Percentiles rank a stretch among this genome's conserved stretches.
Conservation (phyloP, 2,329 filamentous ascomycete genomes). For the Ophiostoma ips region DNA sequence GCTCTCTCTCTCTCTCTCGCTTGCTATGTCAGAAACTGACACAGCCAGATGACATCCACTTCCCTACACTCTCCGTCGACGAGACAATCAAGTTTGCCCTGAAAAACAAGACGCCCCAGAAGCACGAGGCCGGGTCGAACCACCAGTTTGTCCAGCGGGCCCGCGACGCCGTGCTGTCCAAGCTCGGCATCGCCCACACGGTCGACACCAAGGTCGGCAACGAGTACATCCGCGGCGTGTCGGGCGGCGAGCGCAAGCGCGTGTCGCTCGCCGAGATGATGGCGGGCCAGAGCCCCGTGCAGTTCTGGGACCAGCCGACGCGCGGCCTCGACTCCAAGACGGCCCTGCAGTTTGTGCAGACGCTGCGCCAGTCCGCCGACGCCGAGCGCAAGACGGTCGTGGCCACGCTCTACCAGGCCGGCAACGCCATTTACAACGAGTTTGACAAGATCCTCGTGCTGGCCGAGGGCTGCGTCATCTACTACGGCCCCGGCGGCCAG, state of each 20-base stretch:
- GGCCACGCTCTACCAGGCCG: slow-evolving; percentile 63
- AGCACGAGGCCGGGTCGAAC: slow-evolving; percentile 46
- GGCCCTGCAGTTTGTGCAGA: slow-evolving; percentile 61
- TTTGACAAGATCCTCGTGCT: slow-evolving; percentile 47
- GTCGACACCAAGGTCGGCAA: slow-evolving; percentile 63
- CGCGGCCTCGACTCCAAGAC: slow-evolving; percentile 63
- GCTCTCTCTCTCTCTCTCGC: slow-evolving; percentile 44
- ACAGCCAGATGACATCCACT: slow-evolving; percentile 72
- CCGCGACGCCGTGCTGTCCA: slow-evolving; percentile 60
- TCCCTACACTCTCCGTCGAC: slow-evolving; percentile 61
- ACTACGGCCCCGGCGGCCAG: slow-evolving; percentile 41
- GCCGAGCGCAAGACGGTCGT: slow-evolving; percentile 50
- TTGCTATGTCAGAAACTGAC: slow-evolving; percentile 63
- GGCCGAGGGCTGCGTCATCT: slow-evolving; percentile 48
- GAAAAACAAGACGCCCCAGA: slow-evolving; percentile 49
- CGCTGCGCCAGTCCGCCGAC: slow-evolving; percentile 52
- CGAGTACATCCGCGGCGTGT: slow-evolving; percentile 61
- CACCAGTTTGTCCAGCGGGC: slow-evolving; percentile 40
- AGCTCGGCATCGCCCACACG: slow-evolving; percentile 61
- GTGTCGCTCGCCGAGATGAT: slow-evolving; percentile 50
- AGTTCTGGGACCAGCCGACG: slow-evolving; percentile 60
- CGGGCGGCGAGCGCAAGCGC: slow-evolving; percentile 58
- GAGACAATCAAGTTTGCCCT: slow-evolving; percentile 71
- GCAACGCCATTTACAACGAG: slow-evolving; percentile 48
- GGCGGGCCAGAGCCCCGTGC: slow-evolving; percentile 43